phyloP scores from a whole-genome alignment of 768 basidiomycete genomes.

The Amanita subjunquillea region DNA sequence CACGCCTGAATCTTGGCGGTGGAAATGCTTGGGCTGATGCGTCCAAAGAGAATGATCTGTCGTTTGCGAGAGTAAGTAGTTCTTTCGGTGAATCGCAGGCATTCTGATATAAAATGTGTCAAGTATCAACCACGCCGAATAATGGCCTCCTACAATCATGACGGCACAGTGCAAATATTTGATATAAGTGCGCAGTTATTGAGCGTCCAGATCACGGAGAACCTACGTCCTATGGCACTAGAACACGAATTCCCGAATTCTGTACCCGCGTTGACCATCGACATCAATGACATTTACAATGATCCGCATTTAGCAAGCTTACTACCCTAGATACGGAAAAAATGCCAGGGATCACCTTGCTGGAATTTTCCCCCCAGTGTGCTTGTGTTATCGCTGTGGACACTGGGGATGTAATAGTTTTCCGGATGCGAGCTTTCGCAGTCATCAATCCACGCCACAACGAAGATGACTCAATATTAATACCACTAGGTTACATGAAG shows the following conservation, averaged over 20 bases:
- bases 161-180: constrained; percentile 60
- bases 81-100: background rate
- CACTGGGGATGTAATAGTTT: constrained; percentile 50
- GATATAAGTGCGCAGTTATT: constrained; percentile 68
- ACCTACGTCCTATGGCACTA: constrained; percentile 27
- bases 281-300: constrained; percentile 38
- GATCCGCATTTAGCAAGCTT: constrained; percentile 27
- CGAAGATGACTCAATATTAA: constrained; percentile 38
- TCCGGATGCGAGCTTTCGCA: constrained; percentile 15
- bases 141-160: constrained; percentile 50
- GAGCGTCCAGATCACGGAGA: constrained; percentile 16
- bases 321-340: background rate
- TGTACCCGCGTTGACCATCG: constrained; percentile 51
- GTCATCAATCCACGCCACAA: constrained; percentile 12
- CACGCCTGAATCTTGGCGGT: constrained; percentile 31
- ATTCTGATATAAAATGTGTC: background rate
- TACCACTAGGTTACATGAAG: constrained; percentile 39
- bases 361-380: constrained; percentile 43
- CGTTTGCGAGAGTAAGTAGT: constrained; percentile 41
- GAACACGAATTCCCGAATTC: constrained; percentile 55
- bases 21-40: constrained; percentile 52
- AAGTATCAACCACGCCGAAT: constrained; percentile 58
- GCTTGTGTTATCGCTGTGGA: constrained; percentile 45
- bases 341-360: constrained; percentile 23
- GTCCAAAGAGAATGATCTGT: constrained; percentile 35